Percentiles rank a stretch among this genome's conserved stretches.
These are phyloP conservation scores for Tuber melanosporum DNA, from an alignment of 495 filamentous ascomycete species.

Conservation along the genomic window DNA sequence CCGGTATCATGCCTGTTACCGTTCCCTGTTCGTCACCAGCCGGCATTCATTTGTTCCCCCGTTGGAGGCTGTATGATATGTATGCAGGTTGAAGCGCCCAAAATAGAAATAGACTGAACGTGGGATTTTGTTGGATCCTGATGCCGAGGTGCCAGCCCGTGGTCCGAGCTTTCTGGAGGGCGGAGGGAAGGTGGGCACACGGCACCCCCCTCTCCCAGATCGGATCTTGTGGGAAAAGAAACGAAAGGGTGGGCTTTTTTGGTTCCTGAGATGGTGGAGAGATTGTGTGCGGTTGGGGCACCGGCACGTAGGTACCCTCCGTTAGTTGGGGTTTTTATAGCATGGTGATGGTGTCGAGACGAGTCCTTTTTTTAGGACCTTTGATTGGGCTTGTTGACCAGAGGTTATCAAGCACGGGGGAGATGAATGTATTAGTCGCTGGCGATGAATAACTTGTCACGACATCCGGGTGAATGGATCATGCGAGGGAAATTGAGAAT, in stretches of 20 bases:
- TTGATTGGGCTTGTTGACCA: neutral
- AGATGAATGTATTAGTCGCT: neutral
- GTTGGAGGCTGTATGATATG: neutral
- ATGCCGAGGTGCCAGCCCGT: neutral
- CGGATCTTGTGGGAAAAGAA: neutral
- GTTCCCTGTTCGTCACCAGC: no score
- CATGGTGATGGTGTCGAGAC: neutral
- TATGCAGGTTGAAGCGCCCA: neutral
- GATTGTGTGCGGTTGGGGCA: neutral
- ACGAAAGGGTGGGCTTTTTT: neutral
- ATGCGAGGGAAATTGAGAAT: neutral
- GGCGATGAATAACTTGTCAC: neutral
- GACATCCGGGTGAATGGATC: neutral
- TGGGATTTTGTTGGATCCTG: neutral
- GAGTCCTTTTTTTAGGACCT: neutral
- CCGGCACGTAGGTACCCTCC: neutral
- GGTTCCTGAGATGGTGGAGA: neutral
- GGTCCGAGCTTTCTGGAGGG: neutral
- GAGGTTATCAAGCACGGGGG: neutral
- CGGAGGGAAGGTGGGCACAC: neutral
- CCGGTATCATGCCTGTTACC: no score
- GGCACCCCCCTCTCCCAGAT: neutral
- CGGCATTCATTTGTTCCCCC: no score
- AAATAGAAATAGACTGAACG: neutral
- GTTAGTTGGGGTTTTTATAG: neutral